Base-by-base conservation (phyloP, 2,329 filamentous ascomycete genomes). In the Thielaviopsis punctulata region DNA sequence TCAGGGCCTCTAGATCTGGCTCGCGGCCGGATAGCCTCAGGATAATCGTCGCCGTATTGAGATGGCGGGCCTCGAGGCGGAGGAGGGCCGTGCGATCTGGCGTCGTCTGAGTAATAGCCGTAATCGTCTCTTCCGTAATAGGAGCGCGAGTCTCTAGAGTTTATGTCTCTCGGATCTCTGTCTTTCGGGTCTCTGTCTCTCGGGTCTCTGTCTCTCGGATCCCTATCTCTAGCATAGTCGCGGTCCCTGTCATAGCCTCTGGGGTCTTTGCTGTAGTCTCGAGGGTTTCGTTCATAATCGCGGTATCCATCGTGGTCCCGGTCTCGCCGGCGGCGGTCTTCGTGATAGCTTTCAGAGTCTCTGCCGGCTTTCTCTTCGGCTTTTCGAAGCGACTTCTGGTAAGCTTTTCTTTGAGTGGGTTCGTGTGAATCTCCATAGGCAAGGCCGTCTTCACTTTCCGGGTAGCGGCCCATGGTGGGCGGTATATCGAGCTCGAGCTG, bases 341-440 rank as follows among this genome's bases (percentile, higher is more conserved):
- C 24, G 48, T 21, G 33, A 24, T 43, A 33, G 8, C 2, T 15
- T 15, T n/a, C 30, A 9, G 30, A 36, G 2, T 36, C 7, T 36
- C 30, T n/a, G 12, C 30, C 13, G n/a, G 30, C 30, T 15, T 36
- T 2, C 36, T 52, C 52, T 13, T 48, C 33, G 8, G 48, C 36
- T 22, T 55, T 47, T 19, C 49, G 53, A 7, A 55, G 36, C 10
- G 51, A 45, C 21, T 49, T 45, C 46, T 55, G 41, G 27, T 52
- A 24, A 23, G 46, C 24, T 46, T 55, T 55, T 39, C 49, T 45
- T 23, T 55, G 46, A 9, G 46, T 44, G 39, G 43, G 49, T n/a
- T 52, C 48, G 49, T 52, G 50, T 9, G 49, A 49, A 13, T 55
- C 53, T 12, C 53, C 53, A 15, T 55, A 55, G 41, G 53, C 53